Conservation (phyloP, 2,329 filamentous ascomycete genomes). For the Talaromyces sp. region DNA sequence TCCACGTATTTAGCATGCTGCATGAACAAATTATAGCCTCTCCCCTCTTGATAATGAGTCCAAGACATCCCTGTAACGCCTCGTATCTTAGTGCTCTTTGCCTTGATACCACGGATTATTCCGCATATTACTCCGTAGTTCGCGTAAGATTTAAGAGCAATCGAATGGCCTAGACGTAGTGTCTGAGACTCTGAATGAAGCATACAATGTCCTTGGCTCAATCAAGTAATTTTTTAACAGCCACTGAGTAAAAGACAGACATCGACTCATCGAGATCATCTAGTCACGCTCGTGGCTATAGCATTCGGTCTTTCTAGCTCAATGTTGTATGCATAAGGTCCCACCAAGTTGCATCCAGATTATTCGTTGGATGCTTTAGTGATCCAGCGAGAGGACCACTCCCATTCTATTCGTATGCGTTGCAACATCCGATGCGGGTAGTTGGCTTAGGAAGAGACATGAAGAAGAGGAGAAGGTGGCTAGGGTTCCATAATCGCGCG, state of each 20-base stretch:
- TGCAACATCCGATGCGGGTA: too few relatives aligned
- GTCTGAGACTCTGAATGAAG: background rate
- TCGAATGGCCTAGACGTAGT: background rate
- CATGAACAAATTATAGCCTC: too few relatives aligned
- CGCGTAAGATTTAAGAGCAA: background rate
- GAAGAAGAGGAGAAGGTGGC: background rate
- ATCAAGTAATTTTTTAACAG: background rate
- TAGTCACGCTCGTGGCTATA: background rate
- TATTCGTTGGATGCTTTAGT: background rate
- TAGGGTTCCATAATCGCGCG: background rate
- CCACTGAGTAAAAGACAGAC: background rate
- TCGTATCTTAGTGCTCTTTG: background rate
- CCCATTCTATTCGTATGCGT: background rate
- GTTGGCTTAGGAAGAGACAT: background rate
- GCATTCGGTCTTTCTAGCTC: conserved; percentile 1
- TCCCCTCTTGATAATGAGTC: background rate
- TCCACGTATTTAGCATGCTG: too few relatives aligned
- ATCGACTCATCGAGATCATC: background rate
- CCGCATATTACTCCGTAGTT: background rate
- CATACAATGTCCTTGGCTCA: background rate
- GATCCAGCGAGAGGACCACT: background rate
- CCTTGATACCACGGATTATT: background rate
- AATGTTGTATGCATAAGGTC: conserved; percentile 12
- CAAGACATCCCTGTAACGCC: background rate
- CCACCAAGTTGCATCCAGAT: conserved; percentile 1